Conservation (phyloP, 805 yeast species). For the Komagataella pseudopastoris region DNA sequence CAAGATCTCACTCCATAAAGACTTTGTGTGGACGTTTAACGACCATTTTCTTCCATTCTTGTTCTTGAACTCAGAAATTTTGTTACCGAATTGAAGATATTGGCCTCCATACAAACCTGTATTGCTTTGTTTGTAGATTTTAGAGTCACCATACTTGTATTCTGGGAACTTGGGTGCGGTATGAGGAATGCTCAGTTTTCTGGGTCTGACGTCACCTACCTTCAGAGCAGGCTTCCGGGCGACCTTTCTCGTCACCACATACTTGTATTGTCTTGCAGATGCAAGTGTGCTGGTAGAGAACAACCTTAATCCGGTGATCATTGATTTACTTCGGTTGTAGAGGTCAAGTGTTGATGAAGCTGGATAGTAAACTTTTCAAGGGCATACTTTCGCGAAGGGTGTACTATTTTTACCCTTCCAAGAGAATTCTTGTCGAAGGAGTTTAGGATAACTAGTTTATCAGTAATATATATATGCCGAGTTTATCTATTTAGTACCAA, state of each 20-base stretch:
- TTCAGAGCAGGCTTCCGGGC: constrained; percentile 27
- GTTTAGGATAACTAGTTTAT: neutral
- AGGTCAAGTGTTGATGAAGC: neutral
- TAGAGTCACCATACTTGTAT: constrained; percentile 70
- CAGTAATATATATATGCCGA: too few relatives aligned
- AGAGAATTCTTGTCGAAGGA: neutral
- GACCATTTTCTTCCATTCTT: constrained; percentile 61
- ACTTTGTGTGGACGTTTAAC: constrained; percentile 69
- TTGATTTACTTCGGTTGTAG: neutral
- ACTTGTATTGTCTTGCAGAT: constrained; percentile 18
- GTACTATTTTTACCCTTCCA: neutral
- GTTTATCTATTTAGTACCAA: constrained; percentile 5
- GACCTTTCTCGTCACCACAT: constrained; percentile 32
- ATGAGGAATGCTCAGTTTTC: constrained; percentile 25
- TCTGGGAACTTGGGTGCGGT: constrained; percentile 36
- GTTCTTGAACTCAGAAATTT: constrained; percentile 63
- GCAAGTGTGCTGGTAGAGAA: constrained; percentile 11
- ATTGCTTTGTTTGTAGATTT: constrained; percentile 70
- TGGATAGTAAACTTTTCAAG: neutral
- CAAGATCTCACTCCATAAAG: constrained; percentile 76
- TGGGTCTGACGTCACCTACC: constrained; percentile 42
- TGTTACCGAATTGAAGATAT: constrained; percentile 63
- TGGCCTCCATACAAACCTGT: constrained; percentile 87
- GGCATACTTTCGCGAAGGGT: neutral
- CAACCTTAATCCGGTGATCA: constrained; percentile 4